These are phyloP conservation scores for Cucurbita maxima DNA, from an alignment of 306 rosid genomes.

Conservation along the genomic window DNA sequence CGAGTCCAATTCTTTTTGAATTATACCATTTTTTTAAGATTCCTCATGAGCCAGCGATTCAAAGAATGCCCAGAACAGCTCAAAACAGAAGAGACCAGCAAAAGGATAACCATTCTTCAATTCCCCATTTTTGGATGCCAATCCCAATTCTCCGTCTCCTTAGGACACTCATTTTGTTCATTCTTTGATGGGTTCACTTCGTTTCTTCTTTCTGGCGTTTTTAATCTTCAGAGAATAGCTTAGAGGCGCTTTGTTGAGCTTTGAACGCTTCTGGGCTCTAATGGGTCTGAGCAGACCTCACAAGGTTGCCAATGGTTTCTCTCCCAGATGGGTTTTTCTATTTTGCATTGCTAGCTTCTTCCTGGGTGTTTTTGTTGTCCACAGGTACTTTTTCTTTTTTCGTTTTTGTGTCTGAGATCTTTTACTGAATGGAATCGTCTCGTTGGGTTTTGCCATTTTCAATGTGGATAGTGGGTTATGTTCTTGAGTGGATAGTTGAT, in stretches of 20 bases:
- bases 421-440: conserved; percentile 5
- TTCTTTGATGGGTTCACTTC: not conserved
- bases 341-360: conserved; percentile 47
- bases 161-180: not conserved
- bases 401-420: conserved; percentile 3
- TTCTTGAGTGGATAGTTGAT: not conserved
- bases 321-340: conserved; percentile 43
- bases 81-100: not conserved
- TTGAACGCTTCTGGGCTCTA: conserved; percentile 13
- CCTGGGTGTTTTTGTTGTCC: conserved; percentile 41
- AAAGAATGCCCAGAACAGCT: not conserved
- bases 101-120: not conserved
- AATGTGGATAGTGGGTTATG: not conserved
- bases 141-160: not conserved
- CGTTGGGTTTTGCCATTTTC: conserved; percentile 1
- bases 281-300: conserved; percentile 47
- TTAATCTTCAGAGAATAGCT: not conserved
- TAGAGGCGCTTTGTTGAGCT: conserved; percentile 17
- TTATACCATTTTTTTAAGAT: not conserved
- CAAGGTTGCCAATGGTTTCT: conserved; percentile 33
- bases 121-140: not conserved
- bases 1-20: not conserved
- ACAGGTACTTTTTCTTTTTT: conserved; percentile 30
- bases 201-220: not conserved
- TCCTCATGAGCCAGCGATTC: not conserved